These are phyloP conservation scores for Oldenlandia corymbosa DNA, from an alignment of 257 asterid species.

Conservation along the genomic window DNA sequence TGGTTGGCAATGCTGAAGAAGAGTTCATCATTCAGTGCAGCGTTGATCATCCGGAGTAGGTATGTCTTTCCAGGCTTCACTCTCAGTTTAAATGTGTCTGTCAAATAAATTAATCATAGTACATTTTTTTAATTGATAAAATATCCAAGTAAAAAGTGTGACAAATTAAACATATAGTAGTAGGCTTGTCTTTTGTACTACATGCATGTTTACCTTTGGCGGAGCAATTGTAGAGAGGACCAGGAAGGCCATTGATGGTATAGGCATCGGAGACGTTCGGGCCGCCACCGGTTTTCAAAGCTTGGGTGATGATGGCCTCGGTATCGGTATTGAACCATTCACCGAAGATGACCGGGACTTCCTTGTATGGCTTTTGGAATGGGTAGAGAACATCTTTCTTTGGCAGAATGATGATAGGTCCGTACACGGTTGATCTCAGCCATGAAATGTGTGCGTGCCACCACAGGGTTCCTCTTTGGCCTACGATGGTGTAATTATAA, in stretches of 20 bases:
- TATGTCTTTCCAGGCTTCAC: conserved; percentile 56
- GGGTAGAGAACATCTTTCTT: conserved; percentile 23
- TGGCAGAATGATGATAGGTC: conserved; percentile 56
- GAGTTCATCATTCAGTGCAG: conserved; percentile 57
- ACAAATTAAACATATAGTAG: too few species aligned
- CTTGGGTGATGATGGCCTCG: conserved; percentile 57
- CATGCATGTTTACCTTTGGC: conserved; percentile 38
- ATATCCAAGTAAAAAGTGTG: too few species aligned
- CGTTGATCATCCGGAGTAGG: conserved; percentile 59
- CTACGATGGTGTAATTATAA: conserved; percentile 48
- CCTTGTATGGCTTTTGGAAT: too few species aligned
- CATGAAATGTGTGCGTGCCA: conserved; percentile 69
- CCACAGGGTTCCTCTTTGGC: conserved; percentile 54
- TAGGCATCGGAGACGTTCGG: conserved; percentile 62
- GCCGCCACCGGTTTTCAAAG: conserved; percentile 53
- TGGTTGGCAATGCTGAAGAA: conserved; percentile 57
- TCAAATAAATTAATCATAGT: neutral
- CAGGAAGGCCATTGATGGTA: conserved; percentile 61
- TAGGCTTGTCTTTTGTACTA: too few species aligned
- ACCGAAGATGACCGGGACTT: conserved; percentile 7
- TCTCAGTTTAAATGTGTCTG: conserved; percentile 48
- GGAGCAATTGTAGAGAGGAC: conserved; percentile 53
- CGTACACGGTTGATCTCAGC: conserved; percentile 58
- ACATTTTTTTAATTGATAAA: too few species aligned
- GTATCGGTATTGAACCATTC: conserved; percentile 65